These are phyloP conservation scores for Pleurozium schreberi DNA, from an alignment of 225 moss, liverwort and hornwort species.

Conservation along the genomic window DNA sequence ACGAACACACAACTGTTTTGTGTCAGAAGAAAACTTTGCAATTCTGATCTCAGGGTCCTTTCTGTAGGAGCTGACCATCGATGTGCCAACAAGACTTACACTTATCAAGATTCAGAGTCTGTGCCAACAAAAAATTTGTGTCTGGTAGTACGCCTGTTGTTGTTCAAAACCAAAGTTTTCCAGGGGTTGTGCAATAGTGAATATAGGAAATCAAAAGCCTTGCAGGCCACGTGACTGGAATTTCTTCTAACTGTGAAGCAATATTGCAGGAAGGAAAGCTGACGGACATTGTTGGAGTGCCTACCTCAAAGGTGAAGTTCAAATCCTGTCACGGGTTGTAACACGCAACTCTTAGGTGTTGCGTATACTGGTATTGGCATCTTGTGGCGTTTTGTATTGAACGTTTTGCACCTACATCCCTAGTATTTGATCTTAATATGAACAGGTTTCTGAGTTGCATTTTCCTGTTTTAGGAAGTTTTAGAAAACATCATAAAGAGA, in stretches of 20 bases:
- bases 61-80: not conserved
- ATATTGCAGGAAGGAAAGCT: constrained; percentile 59
- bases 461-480: not conserved
- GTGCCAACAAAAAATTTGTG: not conserved
- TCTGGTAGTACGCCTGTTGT: not conserved
- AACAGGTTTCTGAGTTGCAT: not conserved
- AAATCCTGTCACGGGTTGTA: not conserved
- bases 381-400: not conserved
- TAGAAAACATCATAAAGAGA: not conserved
- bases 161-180: not conserved
- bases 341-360: not conserved
- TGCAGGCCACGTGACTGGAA: not conserved
- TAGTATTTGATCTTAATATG: not conserved
- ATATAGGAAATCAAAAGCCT: not conserved
- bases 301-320: constrained; percentile 70
- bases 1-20: not conserved
- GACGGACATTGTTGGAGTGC: constrained; percentile 84
- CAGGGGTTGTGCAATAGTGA: not conserved
- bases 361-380: not conserved
- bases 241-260: not conserved
- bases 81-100: not conserved
- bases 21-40: not conserved
- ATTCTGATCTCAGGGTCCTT: not conserved
- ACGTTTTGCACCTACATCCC: not conserved
- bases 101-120: not conserved